These are phyloP conservation scores for Penicillium sp. DNA, from an alignment of 2,329 filamentous ascomycete species.

Conservation along the genomic window DNA sequence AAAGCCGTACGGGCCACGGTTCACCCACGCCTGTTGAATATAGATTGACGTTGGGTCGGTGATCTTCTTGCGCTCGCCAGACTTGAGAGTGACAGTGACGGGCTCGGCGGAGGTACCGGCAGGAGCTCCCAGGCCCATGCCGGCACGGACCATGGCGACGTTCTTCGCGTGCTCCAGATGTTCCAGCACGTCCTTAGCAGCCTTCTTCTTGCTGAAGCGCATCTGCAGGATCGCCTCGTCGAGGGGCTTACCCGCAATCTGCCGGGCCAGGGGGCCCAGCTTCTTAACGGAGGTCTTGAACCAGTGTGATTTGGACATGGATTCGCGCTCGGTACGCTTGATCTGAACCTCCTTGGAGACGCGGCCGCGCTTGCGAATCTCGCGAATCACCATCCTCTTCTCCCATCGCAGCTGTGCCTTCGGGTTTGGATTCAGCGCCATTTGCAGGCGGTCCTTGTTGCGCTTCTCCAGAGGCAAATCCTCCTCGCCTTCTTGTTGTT, in stretches of 20 bases:
- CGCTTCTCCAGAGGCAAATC: conserved; percentile 35
- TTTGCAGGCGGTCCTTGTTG: conserved; percentile 58
- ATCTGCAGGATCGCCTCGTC: conserved; percentile 94
- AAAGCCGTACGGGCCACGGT: conserved; percentile 66
- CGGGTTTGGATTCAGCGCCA: conserved; percentile 74
- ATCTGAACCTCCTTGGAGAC: conserved; percentile 68
- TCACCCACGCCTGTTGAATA: conserved; percentile 91
- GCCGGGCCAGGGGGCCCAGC: conserved; percentile 77
- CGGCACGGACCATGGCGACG: conserved; percentile 73
- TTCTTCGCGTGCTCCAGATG: conserved; percentile 82
- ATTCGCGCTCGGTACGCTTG: conserved; percentile 63
- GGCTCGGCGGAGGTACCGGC: conserved; percentile 38
- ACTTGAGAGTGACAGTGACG: conserved; percentile 69
- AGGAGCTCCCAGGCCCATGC: conserved; percentile 71
- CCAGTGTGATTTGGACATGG: conserved; percentile 64
- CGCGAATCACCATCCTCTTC: conserved; percentile 78
- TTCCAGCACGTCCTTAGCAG: conserved; percentile 74
- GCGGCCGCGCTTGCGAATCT: conserved; percentile 68
- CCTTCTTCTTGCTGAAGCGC: conserved; percentile 93
- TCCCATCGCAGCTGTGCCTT: conserved; percentile 72
- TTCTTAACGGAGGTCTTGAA: conserved; percentile 92
- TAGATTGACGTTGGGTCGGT: conserved; percentile 80
- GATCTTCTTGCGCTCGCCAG: conserved; percentile 71
- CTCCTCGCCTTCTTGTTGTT: conserved; percentile 13
- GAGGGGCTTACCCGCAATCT: conserved; percentile 90